Evolutionary conservation across 2,329 filamentous ascomycete genomes (phyloP).

Genomic region (Aspergillus spinulosporus): DNA sequence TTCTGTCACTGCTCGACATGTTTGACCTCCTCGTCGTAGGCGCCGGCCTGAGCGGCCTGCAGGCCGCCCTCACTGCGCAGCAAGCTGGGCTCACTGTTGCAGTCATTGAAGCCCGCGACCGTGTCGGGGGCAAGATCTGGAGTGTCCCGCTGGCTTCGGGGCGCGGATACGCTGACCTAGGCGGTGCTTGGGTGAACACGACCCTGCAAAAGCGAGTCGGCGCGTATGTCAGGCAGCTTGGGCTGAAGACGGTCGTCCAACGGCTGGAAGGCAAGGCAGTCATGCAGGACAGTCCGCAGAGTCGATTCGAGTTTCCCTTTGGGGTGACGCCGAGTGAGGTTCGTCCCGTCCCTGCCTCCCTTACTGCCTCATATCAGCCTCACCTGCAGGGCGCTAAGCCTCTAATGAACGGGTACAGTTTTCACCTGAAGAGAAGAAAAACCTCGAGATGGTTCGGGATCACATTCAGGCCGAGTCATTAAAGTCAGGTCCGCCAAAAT

Average conservation of each 20-base stretch:
- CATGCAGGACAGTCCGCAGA: constrained; percentile 25
- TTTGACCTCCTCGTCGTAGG: constrained; percentile 39
- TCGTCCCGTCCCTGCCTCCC: not conserved
- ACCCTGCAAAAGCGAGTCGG: constrained; percentile 52
- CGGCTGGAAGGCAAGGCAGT: constrained; percentile 44
- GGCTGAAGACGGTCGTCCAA: constrained; percentile 51
- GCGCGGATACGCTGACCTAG: constrained; percentile 48
- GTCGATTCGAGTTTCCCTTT: constrained; percentile 30
- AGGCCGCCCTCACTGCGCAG: constrained; percentile 36
- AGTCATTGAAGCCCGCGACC: constrained; percentile 46
- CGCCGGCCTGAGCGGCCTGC: constrained; percentile 42
- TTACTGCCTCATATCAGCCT: not conserved
- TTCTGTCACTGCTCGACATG: not conserved
- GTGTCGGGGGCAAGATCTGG: constrained; percentile 47
- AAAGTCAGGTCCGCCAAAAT: constrained; percentile 20
- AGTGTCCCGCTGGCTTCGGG: constrained; percentile 10
- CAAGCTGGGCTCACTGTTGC: constrained; percentile 34
- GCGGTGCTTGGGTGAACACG: constrained; percentile 63
- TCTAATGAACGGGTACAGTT: constrained; percentile 25
- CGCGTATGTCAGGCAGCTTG: constrained; percentile 32
- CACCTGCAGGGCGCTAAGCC: not conserved
- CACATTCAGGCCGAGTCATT: constrained; percentile 39
- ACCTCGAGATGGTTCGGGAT: constrained; percentile 37
- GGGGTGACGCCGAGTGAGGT: constrained; percentile 34
- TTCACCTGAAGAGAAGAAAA: constrained; percentile 32